phyloP scores from a whole-genome alignment of 1,139 yeast species.

The Groenewaldozyma auringiensis region DNA sequence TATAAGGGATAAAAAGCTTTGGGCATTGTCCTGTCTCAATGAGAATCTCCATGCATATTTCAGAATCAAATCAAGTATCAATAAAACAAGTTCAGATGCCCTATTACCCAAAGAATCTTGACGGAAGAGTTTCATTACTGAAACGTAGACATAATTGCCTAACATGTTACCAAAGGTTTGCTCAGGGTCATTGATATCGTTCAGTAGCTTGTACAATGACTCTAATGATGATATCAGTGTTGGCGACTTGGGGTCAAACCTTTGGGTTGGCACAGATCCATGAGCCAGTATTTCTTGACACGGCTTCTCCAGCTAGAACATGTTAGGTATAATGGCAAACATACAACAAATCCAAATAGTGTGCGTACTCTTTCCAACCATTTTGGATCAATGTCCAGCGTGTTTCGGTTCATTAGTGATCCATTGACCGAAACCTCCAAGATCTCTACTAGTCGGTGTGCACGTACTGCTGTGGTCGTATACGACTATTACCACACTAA shows the following conservation, averaged over 20 bases:
- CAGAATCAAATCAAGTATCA: slow-evolving; percentile 37
- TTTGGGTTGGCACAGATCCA: neutral
- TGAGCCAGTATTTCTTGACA: neutral
- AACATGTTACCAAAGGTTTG: slow-evolving; percentile 24
- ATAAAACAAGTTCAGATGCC: slow-evolving; percentile 38
- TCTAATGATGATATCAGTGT: slow-evolving; percentile 29
- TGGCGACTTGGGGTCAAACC: slow-evolving; percentile 29
- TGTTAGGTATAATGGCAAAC: neutral
- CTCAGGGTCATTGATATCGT: slow-evolving; percentile 14
- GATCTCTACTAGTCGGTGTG: no score
- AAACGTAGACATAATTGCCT: slow-evolving; percentile 59
- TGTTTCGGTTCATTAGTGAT: neutral
- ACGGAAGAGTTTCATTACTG: slow-evolving; percentile 46
- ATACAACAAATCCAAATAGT: no score
- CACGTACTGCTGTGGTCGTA: no score
- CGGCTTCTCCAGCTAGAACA: neutral
- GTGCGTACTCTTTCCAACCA: neutral
- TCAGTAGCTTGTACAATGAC: slow-evolving; percentile 11
- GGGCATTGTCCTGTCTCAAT: slow-evolving; percentile 36
- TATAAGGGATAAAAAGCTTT: slow-evolving; percentile 44
- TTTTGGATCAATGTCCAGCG: neutral
- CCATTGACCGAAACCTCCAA: neutral
- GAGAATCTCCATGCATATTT: slow-evolving; percentile 43
- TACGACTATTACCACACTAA: no score
- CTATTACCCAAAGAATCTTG: slow-evolving; percentile 35